phyloP scores from a whole-genome alignment of 768 basidiomycete genomes.

The Termitomyces sp. region DNA sequence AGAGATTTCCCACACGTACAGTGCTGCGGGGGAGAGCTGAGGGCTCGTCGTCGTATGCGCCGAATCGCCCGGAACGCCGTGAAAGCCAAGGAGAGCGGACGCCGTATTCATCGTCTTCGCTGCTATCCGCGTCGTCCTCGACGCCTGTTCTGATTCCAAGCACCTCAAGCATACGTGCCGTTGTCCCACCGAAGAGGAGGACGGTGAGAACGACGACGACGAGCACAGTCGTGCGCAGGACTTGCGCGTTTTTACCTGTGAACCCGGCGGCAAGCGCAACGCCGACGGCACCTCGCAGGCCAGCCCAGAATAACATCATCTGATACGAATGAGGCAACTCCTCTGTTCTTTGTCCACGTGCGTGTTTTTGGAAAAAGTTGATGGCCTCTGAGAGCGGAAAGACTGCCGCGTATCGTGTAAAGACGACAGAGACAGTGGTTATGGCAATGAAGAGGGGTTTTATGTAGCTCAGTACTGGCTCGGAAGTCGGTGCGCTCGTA shows the following conservation, averaged over 20 bases:
- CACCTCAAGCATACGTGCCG: constrained; percentile 92
- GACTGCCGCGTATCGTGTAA: constrained; percentile 92
- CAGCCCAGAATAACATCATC: constrained; percentile 99
- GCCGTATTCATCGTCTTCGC: constrained; percentile 46
- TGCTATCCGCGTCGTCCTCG: constrained; percentile 79
- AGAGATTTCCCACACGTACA: constrained; percentile 52
- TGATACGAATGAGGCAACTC: constrained; percentile 97
- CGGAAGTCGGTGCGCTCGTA: constrained; percentile 75
- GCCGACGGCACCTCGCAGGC: constrained; percentile 92
- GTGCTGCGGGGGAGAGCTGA: constrained; percentile 31
- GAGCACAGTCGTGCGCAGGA: constrained; percentile 88
- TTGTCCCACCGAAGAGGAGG: constrained; percentile 94
- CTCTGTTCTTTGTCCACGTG: constrained; percentile 79
- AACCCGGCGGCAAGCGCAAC: constrained; percentile 97
- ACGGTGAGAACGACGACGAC: constrained; percentile 96
- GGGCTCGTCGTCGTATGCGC: constrained; percentile 36
- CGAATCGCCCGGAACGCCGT: constrained; percentile 36
- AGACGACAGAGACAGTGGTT: constrained; percentile 86
- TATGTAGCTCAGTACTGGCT: constrained; percentile 77
- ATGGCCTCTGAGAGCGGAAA: constrained; percentile 94
- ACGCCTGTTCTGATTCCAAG: constrained; percentile 95
- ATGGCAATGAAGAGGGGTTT: constrained; percentile 95
- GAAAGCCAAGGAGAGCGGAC: constrained; percentile 30
- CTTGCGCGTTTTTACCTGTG: constrained; percentile 88
- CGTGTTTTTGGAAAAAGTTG: constrained; percentile 86